phyloP scores from a whole-genome alignment of 164 flowering plant genomes.

The Annona cherimola region DNA sequence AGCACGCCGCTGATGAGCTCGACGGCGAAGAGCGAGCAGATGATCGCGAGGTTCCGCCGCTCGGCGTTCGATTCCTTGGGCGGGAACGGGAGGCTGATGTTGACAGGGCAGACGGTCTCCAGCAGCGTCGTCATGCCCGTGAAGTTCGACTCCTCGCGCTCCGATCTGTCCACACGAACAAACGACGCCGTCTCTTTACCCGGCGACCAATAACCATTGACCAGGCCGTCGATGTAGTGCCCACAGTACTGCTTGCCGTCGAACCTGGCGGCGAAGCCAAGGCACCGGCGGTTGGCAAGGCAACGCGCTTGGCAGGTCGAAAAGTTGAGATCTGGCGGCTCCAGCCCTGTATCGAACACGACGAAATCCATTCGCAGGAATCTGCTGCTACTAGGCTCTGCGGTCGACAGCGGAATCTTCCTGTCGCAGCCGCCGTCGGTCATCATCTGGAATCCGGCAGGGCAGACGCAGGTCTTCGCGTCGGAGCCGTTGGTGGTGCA shows the following conservation, averaged over 20 bases:
- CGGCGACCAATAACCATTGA: slow-evolving; percentile 68
- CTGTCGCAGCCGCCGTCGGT: slow-evolving; percentile 24
- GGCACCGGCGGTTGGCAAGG: slow-evolving; percentile 24
- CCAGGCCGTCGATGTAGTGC: slow-evolving; percentile 33
- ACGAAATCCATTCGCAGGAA: slow-evolving; percentile 60
- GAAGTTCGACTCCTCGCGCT: slow-evolving; percentile 38
- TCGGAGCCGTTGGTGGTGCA: slow-evolving; percentile 30
- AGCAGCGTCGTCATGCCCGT: slow-evolving; percentile 48
- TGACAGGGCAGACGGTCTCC: slow-evolving; percentile 49
- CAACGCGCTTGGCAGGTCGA: slow-evolving; percentile 32
- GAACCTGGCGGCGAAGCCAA: slow-evolving; percentile 48
- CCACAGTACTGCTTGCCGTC: slow-evolving; percentile 45
- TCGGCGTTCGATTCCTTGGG: slow-evolving; percentile 40
- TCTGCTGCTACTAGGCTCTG: slow-evolving; percentile 13
- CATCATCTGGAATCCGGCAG: slow-evolving; percentile 38
- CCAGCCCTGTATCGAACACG: slow-evolving; percentile 35
- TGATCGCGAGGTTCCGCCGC: slow-evolving; percentile 46
- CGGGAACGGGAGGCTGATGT: slow-evolving; percentile 48
- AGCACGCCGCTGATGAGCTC: slow-evolving; percentile 54
- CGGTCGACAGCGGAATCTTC: slow-evolving; percentile 15
- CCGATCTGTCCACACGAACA: slow-evolving; percentile 41
- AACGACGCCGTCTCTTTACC: slow-evolving; percentile 36
- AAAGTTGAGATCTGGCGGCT: slow-evolving; percentile 13
- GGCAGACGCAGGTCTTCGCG: slow-evolving; percentile 38
- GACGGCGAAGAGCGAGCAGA: slow-evolving; percentile 46